Percentiles rank a stretch among this genome's conserved stretches.
Conservation (phyloP, 108 stramenopile species). For the Parietichytrium sp. region DNA sequence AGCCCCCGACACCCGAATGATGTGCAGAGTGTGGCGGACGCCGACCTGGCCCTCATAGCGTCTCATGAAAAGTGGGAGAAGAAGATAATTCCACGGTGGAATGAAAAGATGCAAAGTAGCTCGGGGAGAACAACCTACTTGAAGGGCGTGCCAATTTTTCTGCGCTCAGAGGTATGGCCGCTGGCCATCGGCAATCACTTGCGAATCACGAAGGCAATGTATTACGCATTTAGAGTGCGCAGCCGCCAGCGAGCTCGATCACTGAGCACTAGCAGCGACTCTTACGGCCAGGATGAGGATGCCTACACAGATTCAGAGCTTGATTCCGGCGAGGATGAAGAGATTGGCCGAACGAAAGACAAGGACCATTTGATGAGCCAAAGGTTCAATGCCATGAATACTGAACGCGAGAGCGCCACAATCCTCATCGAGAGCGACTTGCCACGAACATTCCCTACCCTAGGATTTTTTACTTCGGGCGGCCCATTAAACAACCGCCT, state of each 20-base stretch:
- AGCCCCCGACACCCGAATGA: too few species aligned
- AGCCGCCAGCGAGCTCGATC: neutral
- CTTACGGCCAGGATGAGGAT: too few species aligned
- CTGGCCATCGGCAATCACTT: slow-evolving; percentile 4
- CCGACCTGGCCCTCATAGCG: neutral
- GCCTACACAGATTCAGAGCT: too few species aligned
- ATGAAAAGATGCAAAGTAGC: neutral
- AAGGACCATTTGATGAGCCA: too few species aligned
- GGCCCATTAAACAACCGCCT: neutral
- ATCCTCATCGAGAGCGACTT: slow-evolving; percentile 17
- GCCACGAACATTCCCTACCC: slow-evolving; percentile 12
- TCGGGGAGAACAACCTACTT: neutral
- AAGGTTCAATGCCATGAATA: too few species aligned
- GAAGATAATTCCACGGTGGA: neutral
- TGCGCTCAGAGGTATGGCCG: neutral
- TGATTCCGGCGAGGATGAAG: too few species aligned
- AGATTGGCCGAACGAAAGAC: too few species aligned
- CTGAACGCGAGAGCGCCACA: too few species aligned
- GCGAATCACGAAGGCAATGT: slow-evolving; percentile 7
- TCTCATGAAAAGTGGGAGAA: neutral
- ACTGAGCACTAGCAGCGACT: too few species aligned
- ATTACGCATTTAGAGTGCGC: slow-evolving; percentile 1
- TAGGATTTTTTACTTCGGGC: neutral
- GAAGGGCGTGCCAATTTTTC: neutral
- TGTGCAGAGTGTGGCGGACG: too few species aligned